phyloP scores from a whole-genome alignment of 2,329 filamentous ascomycete species.

The Alternaria triticina region DNA sequence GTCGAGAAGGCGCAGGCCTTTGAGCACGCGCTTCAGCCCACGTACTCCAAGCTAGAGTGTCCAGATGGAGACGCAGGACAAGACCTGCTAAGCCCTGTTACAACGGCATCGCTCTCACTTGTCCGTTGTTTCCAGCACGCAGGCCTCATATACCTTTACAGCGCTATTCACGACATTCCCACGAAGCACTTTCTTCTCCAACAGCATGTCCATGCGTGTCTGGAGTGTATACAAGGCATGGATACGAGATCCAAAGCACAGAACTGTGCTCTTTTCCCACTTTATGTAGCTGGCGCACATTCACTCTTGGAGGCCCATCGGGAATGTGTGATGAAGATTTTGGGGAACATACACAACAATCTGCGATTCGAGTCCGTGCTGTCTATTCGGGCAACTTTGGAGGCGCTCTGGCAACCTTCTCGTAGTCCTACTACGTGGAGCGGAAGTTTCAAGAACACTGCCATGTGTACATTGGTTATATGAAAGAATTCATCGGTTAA shows the following conservation, averaged over 20 bases:
- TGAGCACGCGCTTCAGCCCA: conserved; percentile 7
- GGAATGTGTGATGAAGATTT: conserved; percentile 3
- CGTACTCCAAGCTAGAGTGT: not conserved
- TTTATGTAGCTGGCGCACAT: conserved; percentile 21
- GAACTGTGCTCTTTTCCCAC: conserved; percentile 22
- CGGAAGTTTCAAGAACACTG: conserved; percentile 7
- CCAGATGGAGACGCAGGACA: not conserved
- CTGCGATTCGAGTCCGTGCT: conserved; percentile 18
- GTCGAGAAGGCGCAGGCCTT: conserved; percentile 3
- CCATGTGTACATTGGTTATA: conserved; percentile 6
- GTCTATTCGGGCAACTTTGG: conserved; percentile 11
- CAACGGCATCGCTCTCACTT: conserved; percentile 4
- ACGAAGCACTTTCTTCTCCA: conserved; percentile 14
- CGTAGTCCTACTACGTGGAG: conserved; percentile 7
- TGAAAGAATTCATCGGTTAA: not conserved
- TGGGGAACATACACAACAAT: conserved; percentile 15
- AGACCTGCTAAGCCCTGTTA: not conserved
- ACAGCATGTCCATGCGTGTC: conserved; percentile 19
- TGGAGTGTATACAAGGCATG: conserved; percentile 18
- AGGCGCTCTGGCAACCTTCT: conserved; percentile 5
- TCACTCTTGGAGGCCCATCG: conserved; percentile 5
- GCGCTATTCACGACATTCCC: conserved; percentile 16
- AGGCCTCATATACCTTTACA: conserved; percentile 22
- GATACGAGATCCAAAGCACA: conserved; percentile 14
- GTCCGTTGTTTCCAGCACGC: conserved; percentile 21